phyloP scores from a whole-genome alignment of 805 yeast species.

The Pichia thaimueangensis region DNA sequence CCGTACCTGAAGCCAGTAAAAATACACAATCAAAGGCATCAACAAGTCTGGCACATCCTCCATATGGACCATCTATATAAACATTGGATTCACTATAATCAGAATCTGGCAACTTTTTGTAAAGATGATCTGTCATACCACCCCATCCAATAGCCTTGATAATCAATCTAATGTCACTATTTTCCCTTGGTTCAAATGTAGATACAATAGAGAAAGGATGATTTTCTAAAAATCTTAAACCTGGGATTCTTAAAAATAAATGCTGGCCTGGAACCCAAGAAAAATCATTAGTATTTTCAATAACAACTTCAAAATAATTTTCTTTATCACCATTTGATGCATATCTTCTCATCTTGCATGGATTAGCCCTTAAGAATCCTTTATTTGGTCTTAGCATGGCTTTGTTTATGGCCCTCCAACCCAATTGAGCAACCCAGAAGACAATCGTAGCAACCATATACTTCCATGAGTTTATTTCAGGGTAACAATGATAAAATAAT shows the following conservation, averaged over 20 bases:
- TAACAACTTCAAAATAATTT: slow-evolving; percentile 33
- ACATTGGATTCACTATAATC: slow-evolving; percentile 27
- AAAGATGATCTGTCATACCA: slow-evolving; percentile 40
- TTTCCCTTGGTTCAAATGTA: slow-evolving; percentile 17
- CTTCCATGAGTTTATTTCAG: slow-evolving; percentile 30
- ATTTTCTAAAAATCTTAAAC: slow-evolving; percentile 39
- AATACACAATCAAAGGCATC: slow-evolving; percentile 38
- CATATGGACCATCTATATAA: slow-evolving; percentile 52
- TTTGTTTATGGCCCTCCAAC: slow-evolving; percentile 40
- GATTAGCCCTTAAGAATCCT: slow-evolving; percentile 28
- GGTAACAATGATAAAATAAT: slow-evolving; percentile 39
- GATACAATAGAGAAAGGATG: slow-evolving; percentile 52
- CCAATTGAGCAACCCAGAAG: slow-evolving; percentile 43
- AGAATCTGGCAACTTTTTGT: slow-evolving; percentile 24
- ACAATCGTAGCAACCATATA: slow-evolving; percentile 47
- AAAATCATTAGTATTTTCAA: slow-evolving; percentile 30
- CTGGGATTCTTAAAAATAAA: slow-evolving; percentile 41
- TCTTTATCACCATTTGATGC: slow-evolving; percentile 30
- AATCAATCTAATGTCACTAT: slow-evolving; percentile 35
- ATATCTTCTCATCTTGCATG: slow-evolving; percentile 21
- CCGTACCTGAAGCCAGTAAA: slow-evolving; percentile 44
- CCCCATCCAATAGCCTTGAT: slow-evolving; percentile 34
- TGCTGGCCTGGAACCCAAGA: slow-evolving; percentile 53
- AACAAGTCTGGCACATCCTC: slow-evolving; percentile 43
- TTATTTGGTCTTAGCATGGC: slow-evolving; percentile 40